phyloP scores from a whole-genome alignment of 164 flowering plant genomes.

The Vitis rupestris region DNA sequence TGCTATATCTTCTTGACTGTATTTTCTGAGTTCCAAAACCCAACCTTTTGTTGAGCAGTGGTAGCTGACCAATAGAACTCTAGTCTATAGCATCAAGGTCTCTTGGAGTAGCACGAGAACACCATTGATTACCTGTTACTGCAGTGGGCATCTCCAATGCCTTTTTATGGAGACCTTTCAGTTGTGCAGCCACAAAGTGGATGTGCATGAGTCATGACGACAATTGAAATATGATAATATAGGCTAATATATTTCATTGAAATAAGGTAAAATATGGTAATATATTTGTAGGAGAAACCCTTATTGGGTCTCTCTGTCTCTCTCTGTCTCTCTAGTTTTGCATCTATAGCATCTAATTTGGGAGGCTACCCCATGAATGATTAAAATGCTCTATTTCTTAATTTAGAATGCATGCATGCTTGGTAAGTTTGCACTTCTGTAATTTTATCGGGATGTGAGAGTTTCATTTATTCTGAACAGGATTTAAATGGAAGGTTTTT shows the following conservation, averaged over 20 bases:
- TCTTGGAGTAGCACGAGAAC: background rate
- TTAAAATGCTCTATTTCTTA: background rate
- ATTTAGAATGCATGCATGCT: background rate
- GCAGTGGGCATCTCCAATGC: too few species aligned
- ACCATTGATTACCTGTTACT: background rate
- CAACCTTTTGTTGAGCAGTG: background rate
- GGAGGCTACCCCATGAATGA: too few species aligned
- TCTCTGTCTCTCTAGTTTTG: too few species aligned
- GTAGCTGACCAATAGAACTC: background rate
- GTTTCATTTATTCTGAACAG: conserved; percentile 33
- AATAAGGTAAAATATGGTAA: too few species aligned
- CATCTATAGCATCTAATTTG: too few species aligned
- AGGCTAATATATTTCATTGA: too few species aligned
- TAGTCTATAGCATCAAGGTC: background rate
- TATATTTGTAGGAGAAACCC: too few species aligned
- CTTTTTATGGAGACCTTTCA: too few species aligned
- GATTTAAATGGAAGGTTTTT: conserved; percentile 64
- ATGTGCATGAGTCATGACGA: too few species aligned
- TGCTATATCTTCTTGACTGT: background rate
- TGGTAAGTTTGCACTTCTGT: background rate
- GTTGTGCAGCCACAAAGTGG: too few species aligned
- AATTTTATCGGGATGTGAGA: background rate
- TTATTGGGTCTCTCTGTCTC: too few species aligned
- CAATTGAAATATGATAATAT: too few species aligned
- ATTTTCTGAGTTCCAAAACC: background rate